These are phyloP conservation scores for Seiridium cupressi DNA, from an alignment of 2,329 filamentous ascomycete genomes.

Conservation along the genomic window DNA sequence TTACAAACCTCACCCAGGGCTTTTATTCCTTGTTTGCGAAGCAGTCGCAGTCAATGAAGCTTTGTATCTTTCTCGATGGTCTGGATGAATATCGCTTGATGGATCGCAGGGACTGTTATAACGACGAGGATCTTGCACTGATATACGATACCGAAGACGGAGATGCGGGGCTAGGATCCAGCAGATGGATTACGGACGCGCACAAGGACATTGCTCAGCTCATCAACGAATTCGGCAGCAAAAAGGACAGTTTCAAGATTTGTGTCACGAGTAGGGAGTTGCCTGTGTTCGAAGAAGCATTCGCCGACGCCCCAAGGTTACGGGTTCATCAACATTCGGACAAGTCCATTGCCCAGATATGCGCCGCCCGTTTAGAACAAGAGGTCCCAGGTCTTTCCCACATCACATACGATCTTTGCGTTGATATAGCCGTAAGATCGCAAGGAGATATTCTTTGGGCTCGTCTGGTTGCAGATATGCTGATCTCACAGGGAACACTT, in stretches of 20 bases:
- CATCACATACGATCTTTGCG: slow-evolving; percentile 22
- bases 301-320: slow-evolving; percentile 20
- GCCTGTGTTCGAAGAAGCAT: slow-evolving; percentile 24
- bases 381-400: slow-evolving; percentile 27
- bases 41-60: slow-evolving; percentile 22
- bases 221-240: slow-evolving; percentile 24
- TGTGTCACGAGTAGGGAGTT: slow-evolving; percentile 27
- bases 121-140: slow-evolving; percentile 23
- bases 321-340: slow-evolving; percentile 27
- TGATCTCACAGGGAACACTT: slow-evolving; percentile 23
- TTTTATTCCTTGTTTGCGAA: slow-evolving; percentile 28
- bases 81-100: slow-evolving; percentile 30
- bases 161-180: slow-evolving; percentile 26
- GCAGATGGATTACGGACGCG: slow-evolving; percentile 27
- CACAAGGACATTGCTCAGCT: slow-evolving; percentile 24
- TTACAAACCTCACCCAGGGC: slow-evolving; percentile 25
- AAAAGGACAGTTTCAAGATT: slow-evolving; percentile 26
- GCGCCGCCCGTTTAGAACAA: slow-evolving; percentile 25
- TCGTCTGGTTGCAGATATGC: slow-evolving; percentile 27
- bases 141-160: slow-evolving; percentile 25
- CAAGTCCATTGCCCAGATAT: slow-evolving; percentile 25
- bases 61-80: slow-evolving; percentile 27
- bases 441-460: slow-evolving; percentile 29
- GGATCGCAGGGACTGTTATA: slow-evolving; percentile 29
- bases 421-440: slow-evolving; percentile 24